phyloP scores from a whole-genome alignment of 331 rosid species.

The Malus hybrid region DNA sequence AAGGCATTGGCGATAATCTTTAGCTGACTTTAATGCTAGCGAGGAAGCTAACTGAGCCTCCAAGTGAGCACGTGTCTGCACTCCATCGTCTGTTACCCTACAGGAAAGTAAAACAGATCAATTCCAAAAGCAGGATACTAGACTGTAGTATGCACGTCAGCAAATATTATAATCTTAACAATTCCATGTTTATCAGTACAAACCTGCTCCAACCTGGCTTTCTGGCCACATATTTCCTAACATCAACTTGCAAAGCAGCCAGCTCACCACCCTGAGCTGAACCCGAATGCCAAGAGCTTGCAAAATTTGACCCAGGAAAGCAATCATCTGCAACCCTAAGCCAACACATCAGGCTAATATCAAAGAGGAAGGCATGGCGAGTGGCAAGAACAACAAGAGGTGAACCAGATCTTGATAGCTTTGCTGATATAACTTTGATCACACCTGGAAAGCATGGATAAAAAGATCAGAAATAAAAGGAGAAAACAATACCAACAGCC shows the following conservation, averaged over 20 bases:
- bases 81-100: constrained; percentile 94
- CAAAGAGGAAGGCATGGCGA: constrained; percentile 96
- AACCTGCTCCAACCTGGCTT: constrained; percentile 99
- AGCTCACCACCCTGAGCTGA: constrained; percentile 89
- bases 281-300: constrained; percentile 94
- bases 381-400: constrained; percentile 93
- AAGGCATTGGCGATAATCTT: constrained; percentile 85
- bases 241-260: constrained; percentile 93
- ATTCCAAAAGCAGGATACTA: constrained; percentile 1
- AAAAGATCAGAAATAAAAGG: constrained; percentile 1
- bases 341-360: constrained; percentile 90
- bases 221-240: constrained; percentile 88
- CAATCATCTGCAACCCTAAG: constrained; percentile 97
- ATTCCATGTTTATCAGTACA: constrained; percentile 16
- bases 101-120: constrained; percentile 15
- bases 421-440: constrained; percentile 89
- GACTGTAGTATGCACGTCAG: neutral
- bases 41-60: constrained; percentile 91
- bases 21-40: constrained; percentile 78
- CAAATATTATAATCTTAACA: neutral
- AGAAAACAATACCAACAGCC: neutral
- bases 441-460: constrained; percentile 41
- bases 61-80: constrained; percentile 95
- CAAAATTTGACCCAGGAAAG: constrained; percentile 92
- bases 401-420: constrained; percentile 81